A percentile compares a stretch with the other conserved stretches of the same genome.
phyloP scores from a whole-genome alignment of 805 yeast genomes.

The Saccharomycopsis oosterbeekiorum region DNA sequence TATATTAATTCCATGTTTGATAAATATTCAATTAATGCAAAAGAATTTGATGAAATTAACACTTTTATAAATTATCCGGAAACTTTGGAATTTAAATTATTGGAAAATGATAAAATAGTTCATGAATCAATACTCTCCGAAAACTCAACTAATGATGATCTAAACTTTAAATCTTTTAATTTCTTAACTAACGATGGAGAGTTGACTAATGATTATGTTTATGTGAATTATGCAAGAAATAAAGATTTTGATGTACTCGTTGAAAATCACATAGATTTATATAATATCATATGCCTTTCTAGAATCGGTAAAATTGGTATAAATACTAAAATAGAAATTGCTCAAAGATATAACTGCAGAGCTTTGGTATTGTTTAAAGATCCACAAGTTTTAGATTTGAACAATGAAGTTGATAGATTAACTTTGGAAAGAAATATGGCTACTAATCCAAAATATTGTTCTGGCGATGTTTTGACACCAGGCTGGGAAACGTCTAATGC shows the following conservation, averaged over 20 bases:
- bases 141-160: slow-evolving; percentile 19
- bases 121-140: background rate
- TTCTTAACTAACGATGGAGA: slow-evolving; percentile 58
- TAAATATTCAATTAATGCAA: slow-evolving; percentile 43
- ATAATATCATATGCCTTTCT: slow-evolving; percentile 48
- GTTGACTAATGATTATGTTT: slow-evolving; percentile 44
- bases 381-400: slow-evolving; percentile 24
- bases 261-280: slow-evolving; percentile 29
- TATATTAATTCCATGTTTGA: slow-evolving; percentile 52
- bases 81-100: slow-evolving; percentile 22
- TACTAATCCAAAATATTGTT: slow-evolving; percentile 45
- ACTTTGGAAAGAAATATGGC: slow-evolving; percentile 35
- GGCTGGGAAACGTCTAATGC: slow-evolving; percentile 51
- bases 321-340: slow-evolving; percentile 43
- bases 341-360: slow-evolving; percentile 44
- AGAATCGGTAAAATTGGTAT: slow-evolving; percentile 46
- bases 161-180: slow-evolving; percentile 42
- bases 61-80: slow-evolving; percentile 63
- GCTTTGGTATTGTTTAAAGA: slow-evolving; percentile 63
- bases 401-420: slow-evolving; percentile 22
- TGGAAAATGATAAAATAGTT: slow-evolving; percentile 27
- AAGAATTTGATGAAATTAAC: slow-evolving; percentile 41
- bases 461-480: slow-evolving; percentile 77
- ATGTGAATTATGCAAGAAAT: slow-evolving; percentile 55
- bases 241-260: slow-evolving; percentile 41